phyloP scores from a whole-genome alignment of 2,329 filamentous ascomycete species.

The Penicillium nordicum region DNA sequence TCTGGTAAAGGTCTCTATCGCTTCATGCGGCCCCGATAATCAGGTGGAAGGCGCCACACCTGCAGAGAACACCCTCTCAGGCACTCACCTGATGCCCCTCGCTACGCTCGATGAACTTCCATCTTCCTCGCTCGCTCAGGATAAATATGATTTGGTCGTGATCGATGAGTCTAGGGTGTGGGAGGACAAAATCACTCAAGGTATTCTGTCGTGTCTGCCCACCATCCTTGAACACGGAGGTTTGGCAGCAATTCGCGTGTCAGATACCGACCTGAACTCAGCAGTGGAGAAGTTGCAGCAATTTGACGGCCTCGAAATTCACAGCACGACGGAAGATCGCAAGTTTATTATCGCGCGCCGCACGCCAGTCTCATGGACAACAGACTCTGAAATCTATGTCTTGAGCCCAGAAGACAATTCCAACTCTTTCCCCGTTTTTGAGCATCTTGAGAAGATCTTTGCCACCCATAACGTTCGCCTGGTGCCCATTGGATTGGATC shows the following conservation, averaged over 20 bases:
- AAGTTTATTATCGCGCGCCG: conserved; percentile 12
- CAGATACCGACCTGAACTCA: conserved; percentile 1
- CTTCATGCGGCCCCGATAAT: conserved; percentile 2
- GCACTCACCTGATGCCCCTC: conserved; percentile 3
- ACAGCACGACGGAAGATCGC: conserved; percentile 11
- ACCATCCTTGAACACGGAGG: conserved; percentile 10
- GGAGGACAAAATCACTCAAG: not conserved
- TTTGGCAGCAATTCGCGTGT: conserved; percentile 10
- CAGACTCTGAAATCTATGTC: conserved; percentile 15
- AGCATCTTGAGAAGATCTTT: conserved; percentile 12
- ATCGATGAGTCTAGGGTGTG: conserved; percentile 13
- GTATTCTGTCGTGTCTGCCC: conserved; percentile 3
- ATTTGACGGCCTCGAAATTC: conserved; percentile 8
- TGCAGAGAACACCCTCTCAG: not conserved
- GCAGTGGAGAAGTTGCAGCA: conserved; percentile 4
- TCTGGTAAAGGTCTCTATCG: conserved; percentile 9
- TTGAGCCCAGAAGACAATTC: conserved; percentile 2
- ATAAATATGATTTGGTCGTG: conserved; percentile 12
- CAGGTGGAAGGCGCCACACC: not conserved
- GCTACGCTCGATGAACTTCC: conserved; percentile 3
- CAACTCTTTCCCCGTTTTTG: conserved; percentile 3
- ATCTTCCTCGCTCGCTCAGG: conserved; percentile 5
- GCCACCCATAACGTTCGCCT: conserved; percentile 12
- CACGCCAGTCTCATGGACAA: conserved; percentile 11
- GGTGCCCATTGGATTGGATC: conserved; percentile 9